These are phyloP conservation scores for Apophysomyces trapeziformis DNA, from an alignment of 371 early-diverging fungal species.

Conservation along the genomic window DNA sequence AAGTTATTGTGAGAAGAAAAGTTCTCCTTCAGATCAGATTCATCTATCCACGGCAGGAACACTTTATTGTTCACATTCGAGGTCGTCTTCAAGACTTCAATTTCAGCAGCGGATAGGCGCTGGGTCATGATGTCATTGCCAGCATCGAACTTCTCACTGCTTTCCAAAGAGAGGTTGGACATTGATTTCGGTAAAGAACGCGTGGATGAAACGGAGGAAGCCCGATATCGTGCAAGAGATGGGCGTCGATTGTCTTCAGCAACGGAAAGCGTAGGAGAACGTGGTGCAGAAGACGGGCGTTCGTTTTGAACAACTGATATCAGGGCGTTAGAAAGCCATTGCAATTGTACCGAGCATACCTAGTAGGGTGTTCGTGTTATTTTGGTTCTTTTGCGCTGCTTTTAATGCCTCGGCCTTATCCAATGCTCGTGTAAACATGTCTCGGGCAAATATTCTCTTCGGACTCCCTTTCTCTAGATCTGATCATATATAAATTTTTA, in stretches of 20 bases:
- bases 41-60: constrained; percentile 79
- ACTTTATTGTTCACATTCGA: constrained; percentile 73
- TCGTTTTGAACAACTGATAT: constrained; percentile 22
- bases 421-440: constrained; percentile 38
- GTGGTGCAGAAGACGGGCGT: constrained; percentile 12
- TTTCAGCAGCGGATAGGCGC: constrained; percentile 50
- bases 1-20: constrained; percentile 54
- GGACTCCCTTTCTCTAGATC: constrained; percentile 15
- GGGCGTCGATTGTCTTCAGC: constrained; percentile 6
- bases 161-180: constrained; percentile 16
- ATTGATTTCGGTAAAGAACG: constrained; percentile 6
- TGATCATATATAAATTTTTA: not conserved
- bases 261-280: constrained; percentile 16
- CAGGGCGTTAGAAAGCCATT: not conserved
- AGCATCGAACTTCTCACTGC: not conserved
- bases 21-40: constrained; percentile 63
- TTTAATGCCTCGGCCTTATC: constrained; percentile 47
- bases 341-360: constrained; percentile 11
- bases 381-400: constrained; percentile 26
- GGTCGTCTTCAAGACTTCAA: constrained; percentile 65
- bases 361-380: constrained; percentile 19
- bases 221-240: constrained; percentile 21
- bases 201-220: constrained; percentile 18
- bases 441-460: constrained; percentile 16
- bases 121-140: constrained; percentile 21